Evolutionary conservation across 2,329 filamentous ascomycete genomes (phyloP), one percentile per base, ranked within the genome.

Genomic region (Fusarium veterinarium): DNA sequence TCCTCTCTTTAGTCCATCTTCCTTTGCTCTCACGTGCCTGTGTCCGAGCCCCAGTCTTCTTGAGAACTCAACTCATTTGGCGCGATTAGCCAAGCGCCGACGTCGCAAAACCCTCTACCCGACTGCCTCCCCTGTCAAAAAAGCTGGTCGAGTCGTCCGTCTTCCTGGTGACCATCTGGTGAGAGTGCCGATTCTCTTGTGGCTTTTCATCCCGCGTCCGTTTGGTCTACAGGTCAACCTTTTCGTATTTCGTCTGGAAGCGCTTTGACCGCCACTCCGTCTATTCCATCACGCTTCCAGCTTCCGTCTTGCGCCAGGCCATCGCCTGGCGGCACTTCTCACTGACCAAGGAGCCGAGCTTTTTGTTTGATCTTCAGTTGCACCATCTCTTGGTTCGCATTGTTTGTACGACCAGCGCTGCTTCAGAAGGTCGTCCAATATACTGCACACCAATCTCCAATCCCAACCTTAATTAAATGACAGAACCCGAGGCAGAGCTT

Each of bases 401-500:
- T 68, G 56, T 69, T 55, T 73, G 64, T 75, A 65, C 75, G 70
- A 69, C 73, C 64, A 52, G 57, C 56, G 63, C 57, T 60, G 66
- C 51, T 57, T 61, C 35, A 41, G 66, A 72, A 66, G 59, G 66
- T 62, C 62, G 58, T 61, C 61, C 67, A 61, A 63, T 52, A 67
- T 64, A 42, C 72, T 69, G 59, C 64, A 52, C 51, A 64, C 64
- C 75, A 71, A 63, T 59, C 52, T 45, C 52, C 60, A 64, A 63
- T 58, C 60, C 51, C 60, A 74, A 57, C 68, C 69, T 69, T 67
- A 71, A 56, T 73, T 84, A 79, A 65, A 88, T 88, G 86, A 82
- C 82, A 78, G 83, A 84, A 65, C 84, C 85, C 51, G 82, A 77
- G 70, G 67, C 76, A 70, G 76, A 85, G 77, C 77, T 87, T 71